Conservation (phyloP, 495 filamentous ascomycete species). For the Alectoria sarmentosa region DNA sequence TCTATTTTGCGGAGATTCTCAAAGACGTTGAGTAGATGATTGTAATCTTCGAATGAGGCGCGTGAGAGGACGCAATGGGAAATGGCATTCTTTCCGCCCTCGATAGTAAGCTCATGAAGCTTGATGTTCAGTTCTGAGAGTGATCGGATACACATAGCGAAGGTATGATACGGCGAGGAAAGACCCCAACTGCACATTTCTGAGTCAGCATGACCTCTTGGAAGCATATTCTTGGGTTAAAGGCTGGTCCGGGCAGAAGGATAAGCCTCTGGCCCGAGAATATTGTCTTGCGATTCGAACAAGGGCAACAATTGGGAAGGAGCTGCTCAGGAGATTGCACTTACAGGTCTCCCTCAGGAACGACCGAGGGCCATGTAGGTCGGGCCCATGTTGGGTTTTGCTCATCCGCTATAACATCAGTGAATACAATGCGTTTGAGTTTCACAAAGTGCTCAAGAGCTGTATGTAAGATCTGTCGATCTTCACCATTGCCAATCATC, state of each 20-base stretch:
- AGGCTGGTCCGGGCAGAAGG: not conserved
- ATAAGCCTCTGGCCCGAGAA: too few species aligned
- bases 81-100: not conserved
- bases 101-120: not conserved
- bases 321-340: not conserved
- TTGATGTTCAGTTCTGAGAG: not conserved
- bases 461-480: not conserved
- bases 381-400: not conserved
- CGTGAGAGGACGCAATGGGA: not conserved
- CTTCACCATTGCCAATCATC: not conserved
- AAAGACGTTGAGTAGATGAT: conserved; percentile 1
- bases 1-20: not conserved
- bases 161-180: conserved; percentile 1
- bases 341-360: not conserved
- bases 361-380: not conserved
- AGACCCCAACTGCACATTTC: not conserved
- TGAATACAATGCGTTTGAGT: not conserved
- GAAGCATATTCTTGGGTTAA: not conserved
- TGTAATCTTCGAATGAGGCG: not conserved
- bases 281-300: too few species aligned
- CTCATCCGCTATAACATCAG: not conserved
- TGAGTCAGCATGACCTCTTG: not conserved
- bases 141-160: not conserved
- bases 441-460: not conserved
- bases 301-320: not conserved